Base-by-base conservation (phyloP, 192 early-diverging fungal species). In the Cladochytrium replicatum region DNA sequence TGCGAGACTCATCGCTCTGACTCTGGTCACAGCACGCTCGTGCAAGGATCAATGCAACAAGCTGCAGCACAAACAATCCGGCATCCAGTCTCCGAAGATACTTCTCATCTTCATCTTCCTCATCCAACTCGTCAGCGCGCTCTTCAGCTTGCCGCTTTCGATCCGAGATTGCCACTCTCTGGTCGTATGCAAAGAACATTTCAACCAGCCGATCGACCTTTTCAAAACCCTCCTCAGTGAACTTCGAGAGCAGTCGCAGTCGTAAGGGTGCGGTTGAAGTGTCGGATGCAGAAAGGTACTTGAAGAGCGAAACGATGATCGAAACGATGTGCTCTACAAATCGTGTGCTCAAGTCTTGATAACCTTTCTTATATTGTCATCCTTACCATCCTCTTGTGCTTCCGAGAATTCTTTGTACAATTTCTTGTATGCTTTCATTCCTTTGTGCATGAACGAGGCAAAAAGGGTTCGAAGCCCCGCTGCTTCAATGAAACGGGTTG, bases 401-500 rank as follows among this genome's bases (percentile, higher is more conserved):
- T 89, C 86, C 0, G 87, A 83, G 53, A 81, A 82, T 0, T 63
- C 43, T 55, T 82, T 87, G 72, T 93, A 90, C 5, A 63, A 55
- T 65, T 86, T 95, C 50, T 82, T 79, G 44, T 91, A 72, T 19
- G 74, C 77, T 49, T 84, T 84, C 37, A 74, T 54, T 0, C 90
- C 91, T 63, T 86, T 87, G 24, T 74, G 61, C 78, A 93, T 87
- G 53, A 97, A 80, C n/a, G 81, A 65, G 6, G 87, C 68, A 53
- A 95, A 91, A 29, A 99, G 48, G 15, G 90, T 74, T 57, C 88
- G 88, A 15, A 97, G 68, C 0, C 95, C 92, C 26, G 71, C 50
- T 4, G 69, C 68, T 29, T 95, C 88, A 3, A 99, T 77, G 59
- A 92, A 93, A 19, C 79, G 74, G 22, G 80, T 43, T 70, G 59